phyloP scores from a whole-genome alignment of 768 basidiomycete species.

The Mrakia gelida region DNA sequence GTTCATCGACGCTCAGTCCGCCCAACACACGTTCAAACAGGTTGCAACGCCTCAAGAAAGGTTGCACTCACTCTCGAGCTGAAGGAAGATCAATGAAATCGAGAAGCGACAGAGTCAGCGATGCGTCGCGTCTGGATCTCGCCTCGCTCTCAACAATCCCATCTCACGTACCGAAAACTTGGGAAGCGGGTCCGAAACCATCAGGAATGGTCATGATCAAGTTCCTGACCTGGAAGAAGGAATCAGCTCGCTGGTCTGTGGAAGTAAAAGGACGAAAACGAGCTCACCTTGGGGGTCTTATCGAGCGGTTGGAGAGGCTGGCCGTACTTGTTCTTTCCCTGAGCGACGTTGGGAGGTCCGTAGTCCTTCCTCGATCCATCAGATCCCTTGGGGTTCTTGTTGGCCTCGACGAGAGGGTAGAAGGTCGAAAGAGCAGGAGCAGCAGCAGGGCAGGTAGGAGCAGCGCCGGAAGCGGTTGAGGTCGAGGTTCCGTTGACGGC shows the following conservation, averaged over 20 bases:
- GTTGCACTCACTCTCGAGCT: background rate
- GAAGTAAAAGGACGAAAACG: no score
- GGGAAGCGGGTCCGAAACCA: slow-evolving; percentile 29
- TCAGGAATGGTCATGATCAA: slow-evolving; percentile 30
- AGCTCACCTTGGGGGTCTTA: background rate
- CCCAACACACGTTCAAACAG: no score
- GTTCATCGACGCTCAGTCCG: no score
- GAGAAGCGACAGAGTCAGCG: background rate
- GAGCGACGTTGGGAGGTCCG: slow-evolving; percentile 26
- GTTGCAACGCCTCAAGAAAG: background rate
- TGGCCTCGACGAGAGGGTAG: slow-evolving; percentile 1
- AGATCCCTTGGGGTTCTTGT: slow-evolving; percentile 13
- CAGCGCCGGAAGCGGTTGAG: background rate
- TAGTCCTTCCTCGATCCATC: slow-evolving; percentile 3
- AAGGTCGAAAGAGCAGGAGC: slow-evolving; percentile 6
- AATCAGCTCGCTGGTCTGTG: background rate
- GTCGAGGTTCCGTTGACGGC: slow-evolving; percentile 3
- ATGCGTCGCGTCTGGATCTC: background rate
- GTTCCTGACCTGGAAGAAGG: slow-evolving; percentile 5
- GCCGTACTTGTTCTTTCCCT: slow-evolving; percentile 22
- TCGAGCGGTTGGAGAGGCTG: slow-evolving; percentile 7
- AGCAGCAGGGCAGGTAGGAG: slow-evolving; percentile 21
- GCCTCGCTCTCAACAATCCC: no score
- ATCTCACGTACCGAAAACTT: slow-evolving; percentile 13
- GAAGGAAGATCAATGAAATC: background rate